Evolutionary conservation across 371 early-diverging fungal genomes (phyloP), one percentile per base, ranked within the genome.

Genomic region (Saksenaea vasiformis): DNA sequence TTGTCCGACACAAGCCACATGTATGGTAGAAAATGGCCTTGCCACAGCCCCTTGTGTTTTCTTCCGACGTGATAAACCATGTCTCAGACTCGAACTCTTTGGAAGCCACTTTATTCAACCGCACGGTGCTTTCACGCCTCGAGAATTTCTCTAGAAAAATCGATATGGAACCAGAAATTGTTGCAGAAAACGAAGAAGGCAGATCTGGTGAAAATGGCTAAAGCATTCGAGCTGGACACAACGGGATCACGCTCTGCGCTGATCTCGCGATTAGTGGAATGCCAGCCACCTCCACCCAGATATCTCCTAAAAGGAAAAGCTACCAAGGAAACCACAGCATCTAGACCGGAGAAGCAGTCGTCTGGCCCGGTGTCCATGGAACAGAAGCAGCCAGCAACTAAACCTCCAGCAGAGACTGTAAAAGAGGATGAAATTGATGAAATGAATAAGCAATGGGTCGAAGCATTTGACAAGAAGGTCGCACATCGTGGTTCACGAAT

Each of bases 401-500:
- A 5, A 10, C 10, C 51, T 0, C n/a, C n/a, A 22, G 10, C 11
- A 1, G 26, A 22, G 19, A 22, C 19, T 9, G 26, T 22, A 22
- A 9, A 47, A n/a, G 51, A 47, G 8, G 51, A 47, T 22, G 51
- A 47, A 22, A 47, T 47, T 5, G 41, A 37, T 14, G 66, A 68
- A 4, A 35, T 62, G 9, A 64, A 73, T 61, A 13, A 38, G 17
- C 62, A 67, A 27, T 77, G 73, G 73, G 69, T 67, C n/a, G 61
- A 69, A 24, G 77, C 71, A 0, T 73, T 77, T 66, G 77, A 70
- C 14, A 66, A 61, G 43, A 72, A 70, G 26, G 63, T 73, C 1
- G 65, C 57, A 44, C 69, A 69, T 19, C 24, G 75, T 38, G 60
- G 70, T 13, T 3, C 51, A 47, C 51, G 51, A 17, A 47, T 22